These are phyloP conservation scores for Ophiostoma quercus DNA, from an alignment of 2,329 filamentous ascomycete genomes.

Conservation along the genomic window DNA sequence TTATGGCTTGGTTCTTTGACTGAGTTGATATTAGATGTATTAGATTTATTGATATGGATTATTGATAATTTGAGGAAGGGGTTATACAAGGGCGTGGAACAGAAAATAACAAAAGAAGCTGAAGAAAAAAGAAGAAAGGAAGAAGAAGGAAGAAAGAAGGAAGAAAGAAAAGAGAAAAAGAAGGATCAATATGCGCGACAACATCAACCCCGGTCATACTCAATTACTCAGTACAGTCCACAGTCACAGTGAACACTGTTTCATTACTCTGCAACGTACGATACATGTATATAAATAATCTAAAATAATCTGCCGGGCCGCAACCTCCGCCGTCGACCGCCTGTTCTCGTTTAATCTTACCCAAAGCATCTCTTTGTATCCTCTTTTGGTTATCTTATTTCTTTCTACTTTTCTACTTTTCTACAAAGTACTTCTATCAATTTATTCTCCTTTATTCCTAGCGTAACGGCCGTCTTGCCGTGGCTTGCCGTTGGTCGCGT, in stretches of 20 bases:
- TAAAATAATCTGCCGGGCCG: background rate
- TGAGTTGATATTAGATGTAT: too few relatives aligned
- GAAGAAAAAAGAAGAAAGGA: too few relatives aligned
- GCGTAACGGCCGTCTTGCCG: background rate
- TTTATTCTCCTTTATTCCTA: background rate
- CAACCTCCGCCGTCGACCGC: background rate
- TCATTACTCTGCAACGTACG: background rate
- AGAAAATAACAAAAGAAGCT: too few relatives aligned
- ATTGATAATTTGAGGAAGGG: too few relatives aligned
- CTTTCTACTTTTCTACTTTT: background rate
- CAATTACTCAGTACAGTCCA: background rate
- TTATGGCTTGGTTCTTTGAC: background rate
- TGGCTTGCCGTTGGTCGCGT: background rate
- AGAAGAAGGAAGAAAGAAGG: too few relatives aligned
- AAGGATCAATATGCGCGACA: too few relatives aligned
- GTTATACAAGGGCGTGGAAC: too few relatives aligned
- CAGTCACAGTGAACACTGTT: background rate
- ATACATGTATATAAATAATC: background rate
- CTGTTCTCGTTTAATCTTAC: constrained; percentile 1
- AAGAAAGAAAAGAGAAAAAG: too few relatives aligned
- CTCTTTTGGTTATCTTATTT: background rate
- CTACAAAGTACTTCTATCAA: background rate
- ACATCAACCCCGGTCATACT: background rate
- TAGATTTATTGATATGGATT: too few relatives aligned
- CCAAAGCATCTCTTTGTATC: background rate